phyloP scores from a whole-genome alignment of 2,329 filamentous ascomycete species.

The Phaeosphaeria sp. region DNA sequence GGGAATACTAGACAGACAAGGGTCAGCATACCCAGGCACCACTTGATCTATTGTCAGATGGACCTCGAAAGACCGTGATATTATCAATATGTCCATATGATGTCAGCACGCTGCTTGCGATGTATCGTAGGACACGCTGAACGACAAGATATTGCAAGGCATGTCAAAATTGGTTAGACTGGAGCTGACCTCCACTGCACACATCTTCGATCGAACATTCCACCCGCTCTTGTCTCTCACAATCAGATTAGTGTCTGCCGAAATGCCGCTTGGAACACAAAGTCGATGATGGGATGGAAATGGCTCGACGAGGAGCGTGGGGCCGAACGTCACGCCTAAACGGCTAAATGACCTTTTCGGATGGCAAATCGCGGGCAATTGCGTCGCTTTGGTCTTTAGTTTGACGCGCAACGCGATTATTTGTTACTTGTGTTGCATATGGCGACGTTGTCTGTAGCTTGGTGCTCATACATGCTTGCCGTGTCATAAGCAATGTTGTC shows the following conservation, averaged over 20 bases:
- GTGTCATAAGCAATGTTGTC: too few relatives aligned
- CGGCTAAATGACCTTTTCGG: slow-evolving; percentile 31
- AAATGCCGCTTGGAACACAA: not conserved
- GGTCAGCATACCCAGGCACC: too few relatives aligned
- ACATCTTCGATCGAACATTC: not conserved
- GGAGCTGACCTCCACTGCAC: not conserved
- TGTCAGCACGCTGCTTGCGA: too few relatives aligned
- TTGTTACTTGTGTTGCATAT: not conserved
- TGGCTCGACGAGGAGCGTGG: slow-evolving; percentile 4
- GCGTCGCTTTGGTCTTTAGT: not conserved
- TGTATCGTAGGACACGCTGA: too few relatives aligned
- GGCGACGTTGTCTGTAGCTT: not conserved
- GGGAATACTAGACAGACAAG: too few relatives aligned
- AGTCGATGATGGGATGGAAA: slow-evolving; percentile 11
- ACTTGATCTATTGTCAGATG: too few relatives aligned
- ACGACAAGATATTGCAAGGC: too few relatives aligned
- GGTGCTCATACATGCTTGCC: not conserved
- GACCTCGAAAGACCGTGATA: too few relatives aligned
- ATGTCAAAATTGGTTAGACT: not conserved
- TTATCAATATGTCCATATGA: too few relatives aligned
- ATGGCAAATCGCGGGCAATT: slow-evolving; percentile 2
- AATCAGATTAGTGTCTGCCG: not conserved
- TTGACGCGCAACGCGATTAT: not conserved
- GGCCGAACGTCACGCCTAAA: slow-evolving; percentile 33
- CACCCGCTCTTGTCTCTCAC: not conserved